A percentile compares a stretch with the other conserved stretches of the same genome.
These are phyloP conservation scores for Vigna unguiculata DNA, from an alignment of 306 rosid genomes.

Conservation along the genomic window DNA sequence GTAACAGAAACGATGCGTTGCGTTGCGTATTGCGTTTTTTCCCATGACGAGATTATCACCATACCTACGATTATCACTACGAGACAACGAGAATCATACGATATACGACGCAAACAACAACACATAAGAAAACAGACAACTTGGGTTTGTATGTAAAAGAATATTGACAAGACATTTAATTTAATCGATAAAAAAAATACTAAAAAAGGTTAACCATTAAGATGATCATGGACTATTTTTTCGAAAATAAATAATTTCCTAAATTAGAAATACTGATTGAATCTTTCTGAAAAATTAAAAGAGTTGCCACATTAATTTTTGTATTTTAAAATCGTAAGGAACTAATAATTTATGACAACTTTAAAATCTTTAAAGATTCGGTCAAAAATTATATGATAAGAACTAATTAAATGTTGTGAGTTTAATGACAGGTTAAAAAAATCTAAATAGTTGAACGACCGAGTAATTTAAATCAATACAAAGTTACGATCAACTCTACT, in stretches of 20 bases:
- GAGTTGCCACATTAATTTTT: too few species aligned
- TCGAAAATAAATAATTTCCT: neutral
- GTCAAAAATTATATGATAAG: neutral
- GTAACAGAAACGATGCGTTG: slow-evolving; percentile 43
- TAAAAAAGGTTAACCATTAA: neutral
- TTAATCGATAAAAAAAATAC: neutral
- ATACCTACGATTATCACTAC: neutral
- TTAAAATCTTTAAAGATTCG: neutral
- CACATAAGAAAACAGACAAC: neutral
- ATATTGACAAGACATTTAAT: neutral
- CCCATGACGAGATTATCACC: neutral
- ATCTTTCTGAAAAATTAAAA: too few species aligned
- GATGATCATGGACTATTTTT: too few species aligned
- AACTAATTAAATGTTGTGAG: neutral
- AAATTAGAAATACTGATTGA: neutral
- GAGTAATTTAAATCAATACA: neutral
- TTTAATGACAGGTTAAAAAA: neutral
- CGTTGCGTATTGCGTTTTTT: slow-evolving; percentile 32
- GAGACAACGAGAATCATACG: slow-evolving; percentile 2
- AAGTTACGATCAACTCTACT: neutral
- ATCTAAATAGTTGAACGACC: neutral
- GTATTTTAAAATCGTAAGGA: too few species aligned
- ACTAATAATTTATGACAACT: neutral
- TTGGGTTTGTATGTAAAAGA: neutral
- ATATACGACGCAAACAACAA: neutral